Conservation (phyloP, 371 early-diverging fungal genomes). For the Mortierella sp. region DNA sequence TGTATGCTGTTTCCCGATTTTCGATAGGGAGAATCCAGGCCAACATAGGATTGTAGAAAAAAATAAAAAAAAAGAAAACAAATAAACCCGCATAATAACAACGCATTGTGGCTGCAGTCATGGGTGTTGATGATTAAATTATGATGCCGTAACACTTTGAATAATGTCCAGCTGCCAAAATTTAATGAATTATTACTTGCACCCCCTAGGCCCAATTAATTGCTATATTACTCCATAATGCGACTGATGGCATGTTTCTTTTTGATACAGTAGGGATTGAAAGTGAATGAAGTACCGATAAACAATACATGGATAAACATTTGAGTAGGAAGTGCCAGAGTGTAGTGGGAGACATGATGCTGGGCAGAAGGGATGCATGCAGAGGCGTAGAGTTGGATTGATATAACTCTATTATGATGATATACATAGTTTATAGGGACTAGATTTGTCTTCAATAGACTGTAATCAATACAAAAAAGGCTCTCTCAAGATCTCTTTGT, state of each 20-base stretch:
- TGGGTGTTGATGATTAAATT: neutral
- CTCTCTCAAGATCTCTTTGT: conserved; percentile 10
- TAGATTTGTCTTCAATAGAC: neutral
- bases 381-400: neutral
- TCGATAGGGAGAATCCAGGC: neutral
- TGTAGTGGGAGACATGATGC: neutral
- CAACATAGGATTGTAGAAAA: neutral
- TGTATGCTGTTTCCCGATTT: neutral
- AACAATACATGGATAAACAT: neutral
- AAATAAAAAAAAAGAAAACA: neutral
- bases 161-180: neutral
- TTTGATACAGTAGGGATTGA: neutral
- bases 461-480: neutral
- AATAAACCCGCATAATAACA: too few relatives aligned
- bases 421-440: too few relatives aligned
- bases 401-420: conserved; percentile 1
- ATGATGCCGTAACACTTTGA: neutral
- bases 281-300: conserved; percentile 3
- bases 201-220: neutral
- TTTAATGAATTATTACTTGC: neutral
- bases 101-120: neutral
- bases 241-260: neutral
- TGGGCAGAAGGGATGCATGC: neutral
- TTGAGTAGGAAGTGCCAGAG: neutral
- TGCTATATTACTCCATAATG: neutral